These are phyloP conservation scores for Eucalyptus fibrosa DNA, from an alignment of 345 rosid genomes.

Conservation along the genomic window DNA sequence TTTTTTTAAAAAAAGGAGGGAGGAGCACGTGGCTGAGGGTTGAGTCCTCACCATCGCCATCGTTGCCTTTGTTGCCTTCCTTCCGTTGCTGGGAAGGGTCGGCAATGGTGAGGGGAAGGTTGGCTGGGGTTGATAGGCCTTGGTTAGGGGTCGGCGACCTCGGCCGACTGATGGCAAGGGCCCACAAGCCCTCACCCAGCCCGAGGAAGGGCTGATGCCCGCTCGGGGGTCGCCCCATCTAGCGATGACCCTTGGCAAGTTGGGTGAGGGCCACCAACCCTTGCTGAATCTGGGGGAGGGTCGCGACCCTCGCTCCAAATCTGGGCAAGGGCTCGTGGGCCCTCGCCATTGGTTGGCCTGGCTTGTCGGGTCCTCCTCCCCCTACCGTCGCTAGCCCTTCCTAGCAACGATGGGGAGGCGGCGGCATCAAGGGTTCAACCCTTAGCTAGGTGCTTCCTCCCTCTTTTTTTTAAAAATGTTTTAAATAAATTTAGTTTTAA, in stretches of 20 bases:
- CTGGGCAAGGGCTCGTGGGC: rapidly evolving
- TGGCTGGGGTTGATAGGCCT: rapidly evolving
- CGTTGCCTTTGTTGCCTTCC: rapidly evolving
- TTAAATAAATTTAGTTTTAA: too few relatives aligned
- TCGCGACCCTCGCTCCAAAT: rapidly evolving
- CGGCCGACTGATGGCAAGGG: rapidly evolving
- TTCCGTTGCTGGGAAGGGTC: rapidly evolving
- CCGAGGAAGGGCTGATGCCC: rapidly evolving
- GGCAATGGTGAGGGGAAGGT: rapidly evolving
- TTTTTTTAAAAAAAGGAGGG: too few relatives aligned
- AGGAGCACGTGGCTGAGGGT: rapidly evolving
- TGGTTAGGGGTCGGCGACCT: rapidly evolving
- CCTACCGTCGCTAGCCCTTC: too few relatives aligned
- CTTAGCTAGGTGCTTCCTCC: rapidly evolving
- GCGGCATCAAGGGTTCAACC: rapidly evolving
- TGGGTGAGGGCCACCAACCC: rapidly evolving
- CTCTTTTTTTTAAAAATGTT: too few relatives aligned
- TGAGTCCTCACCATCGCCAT: too few relatives aligned
- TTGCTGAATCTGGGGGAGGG: rapidly evolving
- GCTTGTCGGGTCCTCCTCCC: too few relatives aligned
- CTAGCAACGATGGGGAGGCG: rapidly evolving
- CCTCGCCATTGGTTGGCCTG: too few relatives aligned
- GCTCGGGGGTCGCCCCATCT: rapidly evolving
- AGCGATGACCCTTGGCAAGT: too few relatives aligned
- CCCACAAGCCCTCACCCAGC: rapidly evolving